Percentiles rank a stretch among this genome's conserved stretches.
phyloP scores from a whole-genome alignment of 1,284 basidiomycete genomes.

The Porodaedalea pini region DNA sequence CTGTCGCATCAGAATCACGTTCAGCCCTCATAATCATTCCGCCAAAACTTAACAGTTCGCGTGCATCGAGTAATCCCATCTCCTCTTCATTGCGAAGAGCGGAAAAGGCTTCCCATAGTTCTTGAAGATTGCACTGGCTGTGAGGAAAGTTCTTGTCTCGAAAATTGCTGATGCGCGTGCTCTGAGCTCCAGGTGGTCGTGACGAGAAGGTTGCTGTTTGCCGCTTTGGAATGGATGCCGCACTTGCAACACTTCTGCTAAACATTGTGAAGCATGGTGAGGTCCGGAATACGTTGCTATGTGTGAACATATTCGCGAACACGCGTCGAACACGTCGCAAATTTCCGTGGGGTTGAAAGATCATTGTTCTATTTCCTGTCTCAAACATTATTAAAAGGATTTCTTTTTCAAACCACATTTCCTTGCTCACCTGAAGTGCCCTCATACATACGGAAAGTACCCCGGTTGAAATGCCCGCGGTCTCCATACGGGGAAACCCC shows the following conservation, averaged over 20 bases:
- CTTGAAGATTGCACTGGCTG: background rate
- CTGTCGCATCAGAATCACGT: background rate
- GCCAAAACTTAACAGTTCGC: background rate
- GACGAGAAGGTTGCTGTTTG: constrained; percentile 4
- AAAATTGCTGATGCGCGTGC: background rate
- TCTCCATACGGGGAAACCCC: background rate
- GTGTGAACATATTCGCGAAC: background rate
- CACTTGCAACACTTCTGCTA: constrained; percentile 19
- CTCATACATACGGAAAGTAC: no score
- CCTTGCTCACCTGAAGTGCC: background rate
- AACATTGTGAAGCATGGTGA: constrained; percentile 21
- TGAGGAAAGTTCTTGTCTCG: background rate
- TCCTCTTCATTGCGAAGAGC: background rate
- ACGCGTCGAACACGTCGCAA: constrained; percentile 5
- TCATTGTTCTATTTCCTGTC: background rate
- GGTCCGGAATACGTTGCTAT: constrained; percentile 12
- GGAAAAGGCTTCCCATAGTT: constrained; percentile 6
- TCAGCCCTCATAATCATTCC: background rate
- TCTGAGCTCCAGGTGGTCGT: background rate
- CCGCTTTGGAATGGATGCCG: constrained; percentile 18
- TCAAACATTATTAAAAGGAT: background rate
- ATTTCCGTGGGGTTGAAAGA: background rate
- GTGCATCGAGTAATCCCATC: background rate
- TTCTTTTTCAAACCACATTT: background rate
- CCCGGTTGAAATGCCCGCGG: background rate